Conservation (phyloP, 164 flowering plant genomes). For the Sextonia rubra region DNA sequence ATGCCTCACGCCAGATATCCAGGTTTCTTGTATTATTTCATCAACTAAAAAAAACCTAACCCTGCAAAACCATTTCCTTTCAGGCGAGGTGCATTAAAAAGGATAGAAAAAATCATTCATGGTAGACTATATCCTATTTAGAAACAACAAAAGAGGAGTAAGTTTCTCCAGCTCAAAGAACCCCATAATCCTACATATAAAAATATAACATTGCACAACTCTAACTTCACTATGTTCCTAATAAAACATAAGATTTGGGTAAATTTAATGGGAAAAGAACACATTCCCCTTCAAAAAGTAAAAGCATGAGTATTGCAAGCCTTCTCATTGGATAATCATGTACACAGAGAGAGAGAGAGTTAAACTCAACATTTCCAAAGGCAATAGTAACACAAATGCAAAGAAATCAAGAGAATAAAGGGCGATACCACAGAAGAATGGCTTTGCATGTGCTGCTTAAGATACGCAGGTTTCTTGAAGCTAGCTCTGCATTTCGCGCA, state of each 20-base stretch:
- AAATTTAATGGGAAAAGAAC: not conserved
- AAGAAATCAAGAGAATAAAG: constrained; percentile 1
- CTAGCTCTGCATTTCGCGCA: constrained; percentile 72
- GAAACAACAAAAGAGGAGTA: no score
- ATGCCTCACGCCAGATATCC: constrained; percentile 70
- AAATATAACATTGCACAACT: no score
- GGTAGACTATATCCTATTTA: no score
- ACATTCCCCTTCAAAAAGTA: not conserved
- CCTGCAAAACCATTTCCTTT: constrained; percentile 37
- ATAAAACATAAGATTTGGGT: not conserved
- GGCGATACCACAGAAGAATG: constrained; percentile 73
- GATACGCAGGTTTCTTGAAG: constrained; percentile 74
- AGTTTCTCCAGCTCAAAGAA: no score
- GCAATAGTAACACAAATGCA: no score
- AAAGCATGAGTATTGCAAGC: no score
- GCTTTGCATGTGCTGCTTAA: constrained; percentile 79
- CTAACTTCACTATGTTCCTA: no score
- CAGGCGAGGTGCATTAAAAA: not conserved
- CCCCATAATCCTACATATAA: no score
- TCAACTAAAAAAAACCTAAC: constrained; percentile 7
- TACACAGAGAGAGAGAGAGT: no score
- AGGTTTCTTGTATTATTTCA: constrained; percentile 5
- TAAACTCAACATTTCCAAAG: no score
- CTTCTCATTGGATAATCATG: no score
- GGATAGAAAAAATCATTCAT: no score